Evolutionary conservation across 1,284 basidiomycete species (phyloP).

Genomic region (Tylopilus sp.): DNA sequence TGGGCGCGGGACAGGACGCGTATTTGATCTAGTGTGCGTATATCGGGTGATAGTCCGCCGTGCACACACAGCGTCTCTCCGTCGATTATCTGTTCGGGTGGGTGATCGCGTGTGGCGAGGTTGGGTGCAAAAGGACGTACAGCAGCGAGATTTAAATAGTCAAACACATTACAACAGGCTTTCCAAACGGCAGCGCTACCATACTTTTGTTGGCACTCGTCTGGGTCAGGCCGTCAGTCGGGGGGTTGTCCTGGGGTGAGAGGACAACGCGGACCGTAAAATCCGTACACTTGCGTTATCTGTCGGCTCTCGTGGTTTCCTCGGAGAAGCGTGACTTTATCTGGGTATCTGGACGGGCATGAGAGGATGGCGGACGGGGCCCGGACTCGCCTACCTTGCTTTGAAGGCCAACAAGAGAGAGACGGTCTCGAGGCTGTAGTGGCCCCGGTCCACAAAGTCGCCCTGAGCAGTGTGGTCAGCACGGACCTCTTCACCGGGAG

Average conservation of each 20-base stretch:
- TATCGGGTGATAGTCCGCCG: constrained; percentile 90
- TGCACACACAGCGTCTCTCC: constrained; percentile 90
- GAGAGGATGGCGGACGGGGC: constrained; percentile 2
- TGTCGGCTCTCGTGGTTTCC: constrained; percentile 97
- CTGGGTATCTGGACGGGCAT: constrained; percentile 70
- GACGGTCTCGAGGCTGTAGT: constrained; percentile 95
- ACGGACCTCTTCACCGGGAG: constrained; percentile 13
- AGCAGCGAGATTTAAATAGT: constrained; percentile 91
- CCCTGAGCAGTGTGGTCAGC: constrained; percentile 55
- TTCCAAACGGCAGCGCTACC: constrained; percentile 95
- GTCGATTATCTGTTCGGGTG: constrained; percentile 78
- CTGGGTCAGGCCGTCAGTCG: constrained; percentile 41
- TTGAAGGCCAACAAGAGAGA: constrained; percentile 88
- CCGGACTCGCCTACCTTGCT: constrained; percentile 61
- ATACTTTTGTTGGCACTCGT: constrained; percentile 97
- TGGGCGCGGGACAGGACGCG: constrained; percentile 88
- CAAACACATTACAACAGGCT: constrained; percentile 93
- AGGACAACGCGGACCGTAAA: constrained; percentile 71
- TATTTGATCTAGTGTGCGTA: constrained; percentile 90
- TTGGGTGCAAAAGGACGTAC: constrained; percentile 46
- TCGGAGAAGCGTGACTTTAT: constrained; percentile 85
- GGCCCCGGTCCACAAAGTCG: constrained; percentile 96
- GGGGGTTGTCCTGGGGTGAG: neutral
- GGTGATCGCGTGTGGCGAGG: neutral
- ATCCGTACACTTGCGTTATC: constrained; percentile 98